These are phyloP conservation scores for Penicillium diatomitis DNA, from an alignment of 495 filamentous ascomycete species.

Conservation along the genomic window DNA sequence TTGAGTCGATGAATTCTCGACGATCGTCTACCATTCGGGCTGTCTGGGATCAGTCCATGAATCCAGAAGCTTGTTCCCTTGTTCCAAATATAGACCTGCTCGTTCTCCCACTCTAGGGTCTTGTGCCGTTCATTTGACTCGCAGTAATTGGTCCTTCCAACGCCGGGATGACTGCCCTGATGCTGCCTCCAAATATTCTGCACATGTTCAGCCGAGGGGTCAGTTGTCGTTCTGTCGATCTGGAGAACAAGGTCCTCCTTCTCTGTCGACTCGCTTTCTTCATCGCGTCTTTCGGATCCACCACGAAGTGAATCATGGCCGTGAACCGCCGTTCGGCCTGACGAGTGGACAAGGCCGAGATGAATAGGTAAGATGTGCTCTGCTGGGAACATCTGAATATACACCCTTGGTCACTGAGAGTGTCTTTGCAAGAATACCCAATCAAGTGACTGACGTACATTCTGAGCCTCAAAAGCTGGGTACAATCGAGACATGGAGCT, in stretches of 20 bases:
- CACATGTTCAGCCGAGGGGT: conserved; percentile 18
- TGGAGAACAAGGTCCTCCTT: conserved; percentile 5
- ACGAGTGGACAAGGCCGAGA: conserved; percentile 21
- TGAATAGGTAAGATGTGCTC: conserved; percentile 30
- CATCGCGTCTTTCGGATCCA: conserved; percentile 9
- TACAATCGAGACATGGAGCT: conserved; percentile 28
- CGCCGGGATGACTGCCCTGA: conserved; percentile 6
- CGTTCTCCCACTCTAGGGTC: conserved; percentile 9
- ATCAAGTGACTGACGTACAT: conserved; percentile 14
- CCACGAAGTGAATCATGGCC: conserved; percentile 22
- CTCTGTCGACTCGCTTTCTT: conserved; percentile 7
- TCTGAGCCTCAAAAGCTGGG: conserved; percentile 22
- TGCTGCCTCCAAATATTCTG: conserved; percentile 11
- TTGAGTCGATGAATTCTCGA: not conserved
- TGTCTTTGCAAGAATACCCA: not conserved
- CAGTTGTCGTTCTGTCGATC: not conserved
- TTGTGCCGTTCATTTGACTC: conserved; percentile 11
- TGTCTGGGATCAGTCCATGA: too few species aligned
- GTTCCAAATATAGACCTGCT: conserved; percentile 26
- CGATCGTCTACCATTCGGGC: not conserved
- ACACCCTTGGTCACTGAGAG: too few species aligned
- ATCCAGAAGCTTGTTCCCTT: not conserved
- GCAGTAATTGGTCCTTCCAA: conserved; percentile 14
- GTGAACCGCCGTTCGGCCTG: conserved; percentile 18
- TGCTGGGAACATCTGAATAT: not conserved